These are phyloP conservation scores for Emericellopsis cladophorae DNA, from an alignment of 2,329 filamentous ascomycete species.

Conservation along the genomic window DNA sequence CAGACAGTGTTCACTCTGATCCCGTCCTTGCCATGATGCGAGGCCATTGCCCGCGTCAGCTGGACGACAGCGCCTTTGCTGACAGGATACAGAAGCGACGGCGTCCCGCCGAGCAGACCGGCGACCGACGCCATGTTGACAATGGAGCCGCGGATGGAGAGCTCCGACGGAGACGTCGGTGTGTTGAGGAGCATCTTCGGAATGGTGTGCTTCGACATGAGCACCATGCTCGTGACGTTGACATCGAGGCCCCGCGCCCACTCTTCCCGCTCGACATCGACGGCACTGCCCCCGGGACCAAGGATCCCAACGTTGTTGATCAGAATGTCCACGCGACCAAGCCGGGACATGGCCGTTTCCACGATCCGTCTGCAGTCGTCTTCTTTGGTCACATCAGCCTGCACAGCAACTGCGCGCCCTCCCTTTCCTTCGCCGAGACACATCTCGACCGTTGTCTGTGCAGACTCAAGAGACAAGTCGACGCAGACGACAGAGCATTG, in stretches of 20 bases:
- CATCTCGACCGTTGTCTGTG: conserved; percentile 40
- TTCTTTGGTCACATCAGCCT: conserved; percentile 41
- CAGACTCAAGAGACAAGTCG: conserved; percentile 35
- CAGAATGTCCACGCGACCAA: conserved; percentile 47
- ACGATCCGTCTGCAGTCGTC: conserved; percentile 34
- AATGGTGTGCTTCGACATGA: conserved; percentile 49
- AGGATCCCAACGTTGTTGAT: conserved; percentile 53
- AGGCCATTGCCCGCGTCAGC: conserved; percentile 39
- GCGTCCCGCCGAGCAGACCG: conserved; percentile 33
- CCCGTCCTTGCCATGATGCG: conserved; percentile 29
- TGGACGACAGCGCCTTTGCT: conserved; percentile 35
- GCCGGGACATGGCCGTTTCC: conserved; percentile 27
- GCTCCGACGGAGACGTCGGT: conserved; percentile 1
- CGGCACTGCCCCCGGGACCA: conserved; percentile 44
- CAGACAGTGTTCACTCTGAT: conserved; percentile 38
- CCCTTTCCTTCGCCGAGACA: conserved; percentile 22
- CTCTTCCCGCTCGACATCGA: conserved; percentile 44
- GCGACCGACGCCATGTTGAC: conserved; percentile 53
- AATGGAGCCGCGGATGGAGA: conserved; percentile 29
- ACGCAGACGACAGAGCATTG: conserved; percentile 46
- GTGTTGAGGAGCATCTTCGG: conserved; percentile 45
- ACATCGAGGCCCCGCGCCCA: conserved; percentile 46
- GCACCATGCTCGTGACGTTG: conserved; percentile 53
- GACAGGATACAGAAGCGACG: conserved; percentile 31
- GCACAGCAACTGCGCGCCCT: conserved; percentile 26